Percentiles rank a stretch among this genome's conserved stretches.
Evolutionary conservation across 768 basidiomycete species (phyloP).

Genomic region (Lactifluus rugatus): DNA sequence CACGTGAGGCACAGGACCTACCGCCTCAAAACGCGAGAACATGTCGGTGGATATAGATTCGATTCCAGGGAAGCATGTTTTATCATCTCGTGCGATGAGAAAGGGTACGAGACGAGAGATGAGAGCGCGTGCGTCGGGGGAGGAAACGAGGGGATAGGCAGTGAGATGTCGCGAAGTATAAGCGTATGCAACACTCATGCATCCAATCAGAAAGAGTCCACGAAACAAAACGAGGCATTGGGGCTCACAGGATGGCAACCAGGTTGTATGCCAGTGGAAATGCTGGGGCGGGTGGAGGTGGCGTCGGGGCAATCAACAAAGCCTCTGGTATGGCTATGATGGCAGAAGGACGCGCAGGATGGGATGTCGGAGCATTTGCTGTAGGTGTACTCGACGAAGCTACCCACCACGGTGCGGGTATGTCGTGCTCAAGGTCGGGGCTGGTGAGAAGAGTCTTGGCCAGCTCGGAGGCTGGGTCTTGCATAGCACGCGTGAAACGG

Average conservation of each 20-base stretch:
- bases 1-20: slow-evolving; percentile 24
- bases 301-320: slow-evolving; percentile 30
- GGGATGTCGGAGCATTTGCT: not conserved
- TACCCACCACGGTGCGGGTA: slow-evolving; percentile 63
- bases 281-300: slow-evolving; percentile 20
- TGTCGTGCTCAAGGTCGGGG: slow-evolving; percentile 42
- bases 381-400: not conserved
- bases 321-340: slow-evolving; percentile 36
- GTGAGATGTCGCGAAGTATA: slow-evolving; percentile 56
- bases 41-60: slow-evolving; percentile 48
- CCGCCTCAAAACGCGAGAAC: slow-evolving; percentile 55
- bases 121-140: slow-evolving; percentile 35
- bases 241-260: slow-evolving; percentile 52
- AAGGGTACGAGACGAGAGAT: slow-evolving; percentile 55
- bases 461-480: slow-evolving; percentile 52
- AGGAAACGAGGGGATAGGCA: slow-evolving; percentile 44
- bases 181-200: slow-evolving; percentile 53
- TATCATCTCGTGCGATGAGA: slow-evolving; percentile 49
- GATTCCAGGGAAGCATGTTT: slow-evolving; percentile 40
- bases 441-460: slow-evolving; percentile 51
- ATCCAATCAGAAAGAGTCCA: not conserved
- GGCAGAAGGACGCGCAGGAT: slow-evolving; percentile 33
- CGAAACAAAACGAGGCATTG: not conserved
- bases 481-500: slow-evolving; percentile 48
- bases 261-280: slow-evolving; percentile 56